phyloP scores from a whole-genome alignment of 495 filamentous ascomycete species.

The Lentithecium fluviatile region DNA sequence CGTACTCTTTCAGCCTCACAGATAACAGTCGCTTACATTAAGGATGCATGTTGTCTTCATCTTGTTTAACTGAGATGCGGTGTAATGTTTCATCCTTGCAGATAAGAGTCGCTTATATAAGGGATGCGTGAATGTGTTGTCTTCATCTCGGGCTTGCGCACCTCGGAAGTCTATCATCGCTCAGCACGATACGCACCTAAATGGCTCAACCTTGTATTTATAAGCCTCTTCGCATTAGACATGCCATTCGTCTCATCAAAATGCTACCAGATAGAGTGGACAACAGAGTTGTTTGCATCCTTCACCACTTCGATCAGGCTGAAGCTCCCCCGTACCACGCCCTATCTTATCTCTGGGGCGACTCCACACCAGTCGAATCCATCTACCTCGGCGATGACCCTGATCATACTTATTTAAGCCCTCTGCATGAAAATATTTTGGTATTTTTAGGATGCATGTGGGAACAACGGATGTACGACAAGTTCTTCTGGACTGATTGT shows the following conservation, averaged over 20 bases:
- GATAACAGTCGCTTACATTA: too few relatives aligned
- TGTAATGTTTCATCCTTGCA: too few relatives aligned
- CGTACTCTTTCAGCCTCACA: too few relatives aligned
- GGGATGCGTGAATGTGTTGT: too few relatives aligned
- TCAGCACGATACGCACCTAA: too few relatives aligned
- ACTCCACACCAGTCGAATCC: not conserved
- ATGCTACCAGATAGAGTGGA: not conserved
- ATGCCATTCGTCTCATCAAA: not conserved
- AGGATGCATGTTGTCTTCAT: too few relatives aligned
- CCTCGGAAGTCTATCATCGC: too few relatives aligned
- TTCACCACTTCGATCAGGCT: not conserved
- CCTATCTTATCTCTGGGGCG: not conserved
- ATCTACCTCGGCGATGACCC: not conserved
- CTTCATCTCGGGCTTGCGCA: too few relatives aligned
- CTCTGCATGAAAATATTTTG: not conserved
- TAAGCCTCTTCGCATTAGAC: not conserved
- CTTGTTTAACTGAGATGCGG: too few relatives aligned
- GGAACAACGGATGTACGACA: not conserved
- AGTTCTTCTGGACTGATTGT: not conserved
- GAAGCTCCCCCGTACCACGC: not conserved
- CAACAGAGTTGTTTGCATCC: not conserved
- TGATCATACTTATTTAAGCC: not conserved
- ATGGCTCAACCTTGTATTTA: not conserved
- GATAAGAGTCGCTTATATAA: too few relatives aligned
- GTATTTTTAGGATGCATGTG: not conserved